These are phyloP conservation scores for Arachnomyces sp. DNA, from an alignment of 2,329 filamentous ascomycete genomes.

Conservation along the genomic window DNA sequence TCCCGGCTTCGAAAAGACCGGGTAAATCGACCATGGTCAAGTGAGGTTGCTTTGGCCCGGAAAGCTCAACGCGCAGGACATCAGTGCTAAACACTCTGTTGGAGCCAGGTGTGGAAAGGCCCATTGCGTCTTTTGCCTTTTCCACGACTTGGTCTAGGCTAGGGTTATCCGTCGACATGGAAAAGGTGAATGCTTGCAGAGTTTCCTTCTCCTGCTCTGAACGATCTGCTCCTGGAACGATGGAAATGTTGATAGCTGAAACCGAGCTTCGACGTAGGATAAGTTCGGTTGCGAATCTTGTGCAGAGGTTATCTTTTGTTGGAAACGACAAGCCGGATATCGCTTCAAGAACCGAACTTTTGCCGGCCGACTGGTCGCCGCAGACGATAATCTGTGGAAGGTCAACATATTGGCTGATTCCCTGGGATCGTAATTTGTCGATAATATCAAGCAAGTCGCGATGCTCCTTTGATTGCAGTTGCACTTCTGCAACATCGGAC, in stretches of 20 bases:
- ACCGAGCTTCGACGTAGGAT: conserved; percentile 14
- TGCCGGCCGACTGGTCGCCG: conserved; percentile 26
- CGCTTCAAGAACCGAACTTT: conserved; percentile 24
- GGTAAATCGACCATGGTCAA: conserved; percentile 12
- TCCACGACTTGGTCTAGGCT: conserved; percentile 4
- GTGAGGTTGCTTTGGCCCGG: conserved; percentile 7
- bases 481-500: too few species aligned
- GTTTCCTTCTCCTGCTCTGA: conserved; percentile 9
- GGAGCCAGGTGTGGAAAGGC: conserved; percentile 12
- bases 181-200: conserved; percentile 13
- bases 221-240: conserved; percentile 13
- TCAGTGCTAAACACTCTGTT: conserved; percentile 6
- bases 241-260: conserved; percentile 10
- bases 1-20: conserved; percentile 8
- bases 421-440: conserved; percentile 45
- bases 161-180: too few species aligned
- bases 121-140: conserved; percentile 8
- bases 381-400: too few species aligned
- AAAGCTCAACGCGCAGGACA: conserved; percentile 9
- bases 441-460: conserved; percentile 46
- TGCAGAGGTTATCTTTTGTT: conserved; percentile 22
- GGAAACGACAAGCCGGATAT: conserved; percentile 24
- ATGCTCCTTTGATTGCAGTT: conserved; percentile 30
- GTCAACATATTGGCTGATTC: conserved; percentile 42
- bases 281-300: conserved; percentile 24